Evolutionary conservation across 1,284 basidiomycete genomes (phyloP), one percentile per base, ranked within the genome.

Genomic region (Cutaneotrichosporon mucoides): DNA sequence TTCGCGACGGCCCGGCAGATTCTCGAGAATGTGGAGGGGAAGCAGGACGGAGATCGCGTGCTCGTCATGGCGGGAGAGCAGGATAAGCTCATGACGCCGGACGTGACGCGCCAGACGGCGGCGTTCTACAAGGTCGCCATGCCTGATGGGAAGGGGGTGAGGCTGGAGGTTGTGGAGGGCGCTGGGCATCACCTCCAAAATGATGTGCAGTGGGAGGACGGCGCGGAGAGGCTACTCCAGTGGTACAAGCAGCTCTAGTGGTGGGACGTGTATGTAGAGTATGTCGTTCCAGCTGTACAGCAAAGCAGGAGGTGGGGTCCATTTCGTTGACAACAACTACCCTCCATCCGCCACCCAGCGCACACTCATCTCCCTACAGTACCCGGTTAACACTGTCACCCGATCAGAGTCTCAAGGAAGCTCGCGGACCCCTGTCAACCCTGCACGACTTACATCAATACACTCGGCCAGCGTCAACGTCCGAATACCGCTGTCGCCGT

Each of bases 171-270:
- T 9, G 59, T 60, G 11, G n/a, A 47, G 38, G 59, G 59, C n/a
- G 59, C 59, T 0, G 59, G 59, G 1, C 59, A 60, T 34, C 59
- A 60, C 9, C 55, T 60, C 35, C 59, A 60, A 41, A 60, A 60
- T 16, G 53, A 60, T 35, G 54, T 60, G 45, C 59, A 56, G 41
- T 60, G 59, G 59, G 44, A 56, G 44, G 54, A 60, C 2, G 59
- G 59, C 0, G 59, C 59, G 10, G 50, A 12, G 15, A 40, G 42
- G 15, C 50, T 60, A 2, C 45, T 60, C 15, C 49, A 47, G 5
- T 60, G 46, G 46, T 51, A 53, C 43, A n/a, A 13, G 8, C n/a
- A 35, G 16, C 38, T 51, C 15, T 51, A 45, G 44, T n/a, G n/a
- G n/a, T n/a, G n/a, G n/a, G n/a, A n/a, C n/a, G n/a, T n/a, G n/a